Evolutionary conservation across 345 rosid species (phyloP).

Genomic region (Citrus unshiu): DNA sequence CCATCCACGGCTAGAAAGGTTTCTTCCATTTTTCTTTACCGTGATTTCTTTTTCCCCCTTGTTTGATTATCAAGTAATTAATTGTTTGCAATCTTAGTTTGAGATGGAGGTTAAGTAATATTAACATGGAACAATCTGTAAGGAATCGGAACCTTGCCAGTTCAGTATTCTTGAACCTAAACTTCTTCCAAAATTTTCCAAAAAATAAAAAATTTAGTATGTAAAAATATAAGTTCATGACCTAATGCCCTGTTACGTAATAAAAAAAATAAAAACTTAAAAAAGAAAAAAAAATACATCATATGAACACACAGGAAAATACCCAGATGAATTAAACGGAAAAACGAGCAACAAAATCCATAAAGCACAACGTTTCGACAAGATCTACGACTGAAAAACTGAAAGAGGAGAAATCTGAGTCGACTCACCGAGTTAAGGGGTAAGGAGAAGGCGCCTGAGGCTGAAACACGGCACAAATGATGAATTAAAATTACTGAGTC

Average conservation of each 20-base stretch:
- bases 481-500: not conserved
- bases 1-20: not conserved
- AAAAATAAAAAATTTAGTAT: not conserved
- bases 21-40: not conserved
- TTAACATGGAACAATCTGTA: not conserved
- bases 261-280: no score
- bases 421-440: not conserved
- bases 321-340: not conserved
- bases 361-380: not conserved
- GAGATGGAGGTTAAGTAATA: not conserved
- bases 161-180: not conserved
- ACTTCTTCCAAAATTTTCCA: no score
- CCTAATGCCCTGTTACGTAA: not conserved
- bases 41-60: not conserved
- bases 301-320: not conserved
- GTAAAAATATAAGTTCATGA: not conserved
- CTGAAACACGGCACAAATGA: not conserved
- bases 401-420: not conserved
- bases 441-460: not conserved
- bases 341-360: not conserved
- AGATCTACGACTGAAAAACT: not conserved
- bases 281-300: no score
- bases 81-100: not conserved
- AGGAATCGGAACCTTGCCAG: not conserved
- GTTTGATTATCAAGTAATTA: not conserved